Evolutionary conservation across 1,284 basidiomycete genomes (phyloP), one percentile per base, ranked within the genome.

Genomic region (Leccinum pachyderme): DNA sequence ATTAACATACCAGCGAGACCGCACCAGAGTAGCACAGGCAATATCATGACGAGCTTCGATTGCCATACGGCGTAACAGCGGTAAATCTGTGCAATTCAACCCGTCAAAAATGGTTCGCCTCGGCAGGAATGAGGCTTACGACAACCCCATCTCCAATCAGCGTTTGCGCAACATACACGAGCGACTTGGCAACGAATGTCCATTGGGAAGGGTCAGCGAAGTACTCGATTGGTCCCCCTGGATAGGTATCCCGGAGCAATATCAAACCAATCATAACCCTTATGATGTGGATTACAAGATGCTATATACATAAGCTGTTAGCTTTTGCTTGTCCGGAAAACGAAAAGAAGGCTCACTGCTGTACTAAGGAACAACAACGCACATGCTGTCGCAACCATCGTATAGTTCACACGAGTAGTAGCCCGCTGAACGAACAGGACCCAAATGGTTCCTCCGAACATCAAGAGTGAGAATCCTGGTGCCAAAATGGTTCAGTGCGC

Each of bases 401-500:
- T 39, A 33, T 4, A n/a, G 31, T 59, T 57, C 25, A 49, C 33
- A 44, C 3, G 13, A 4, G 3, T 12, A 41, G 32, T 45, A 11
- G 29, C 22, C 5, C 39, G 37, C 24, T 25, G 45, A 31, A 12
- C 29, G 11, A 24, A 32, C 18, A 59, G 25, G 7, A 25, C 18
- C 45, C 39, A 41, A 1, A 59, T 52, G 6, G 58, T 54, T 27
- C 18, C 54, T 8, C 53, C 54, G 25, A 56, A 56, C 55, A 56
- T 56, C 55, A 56, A 32, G 22, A 56, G 22, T n/a, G 55, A 56
- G 29, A 56, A 55, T 29, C 49, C 49, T 50, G 4, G 28, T 25
- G 7, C 4, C 49, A 29, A 12, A 7, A 37, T 24, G 27, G 27
- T 18, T 50, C 13, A 31, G 5, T 28, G 4, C 1, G 9, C 2